Evolutionary conservation across 2,329 filamentous ascomycete genomes (phyloP), one percentile per base, ranked within the genome.

Genomic region (Cylindrodendrum hubeiense): DNA sequence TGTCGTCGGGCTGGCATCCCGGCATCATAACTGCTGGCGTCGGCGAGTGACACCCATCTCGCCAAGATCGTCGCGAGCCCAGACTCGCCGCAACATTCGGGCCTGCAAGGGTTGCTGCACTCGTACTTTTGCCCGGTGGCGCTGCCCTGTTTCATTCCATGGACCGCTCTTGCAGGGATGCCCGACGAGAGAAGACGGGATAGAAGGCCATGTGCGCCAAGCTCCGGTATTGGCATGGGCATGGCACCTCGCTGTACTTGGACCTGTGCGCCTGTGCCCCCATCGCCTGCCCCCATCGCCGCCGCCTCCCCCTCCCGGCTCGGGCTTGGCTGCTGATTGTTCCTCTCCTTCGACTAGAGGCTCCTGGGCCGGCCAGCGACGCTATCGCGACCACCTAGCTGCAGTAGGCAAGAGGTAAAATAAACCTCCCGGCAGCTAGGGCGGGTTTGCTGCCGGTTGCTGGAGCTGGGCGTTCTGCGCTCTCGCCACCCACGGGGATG

Each of bases 111-210:
- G 57, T 63, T 30, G 17, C 52, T 37, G 49, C 28, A 22, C 50
- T 57, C 54, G 54, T 52, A 54, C 51, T 49, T 21, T 39, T 49
- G 12, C 37, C 21, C 37, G 19, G 44, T 53, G 55, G 53, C 41
- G 66, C 51, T 41, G 52, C 60, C 30, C 55, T 65, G 67, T 73
- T 61, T 71, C 67, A 71, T 66, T 63, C 60, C 41, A 34, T 46
- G 33, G 52, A 43, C 52, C 28, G 56, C 60, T 24, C 33, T 26
- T 22, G 59, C 49, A 56, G 28, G 41, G 47, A 34, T 55, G 34
- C 39, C 28, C 26, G 17, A 10, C 43, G 46, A 30, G 21, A 47
- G 5, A 26, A 19, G 44, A 41, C 28, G 19, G n/a, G 46, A 46
- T 57, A 47, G 54, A 60, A 59, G 41, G 41, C 50, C 22, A 54